Base-by-base conservation (phyloP, 768 basidiomycete species). In the Dentipellis fragilis region DNA sequence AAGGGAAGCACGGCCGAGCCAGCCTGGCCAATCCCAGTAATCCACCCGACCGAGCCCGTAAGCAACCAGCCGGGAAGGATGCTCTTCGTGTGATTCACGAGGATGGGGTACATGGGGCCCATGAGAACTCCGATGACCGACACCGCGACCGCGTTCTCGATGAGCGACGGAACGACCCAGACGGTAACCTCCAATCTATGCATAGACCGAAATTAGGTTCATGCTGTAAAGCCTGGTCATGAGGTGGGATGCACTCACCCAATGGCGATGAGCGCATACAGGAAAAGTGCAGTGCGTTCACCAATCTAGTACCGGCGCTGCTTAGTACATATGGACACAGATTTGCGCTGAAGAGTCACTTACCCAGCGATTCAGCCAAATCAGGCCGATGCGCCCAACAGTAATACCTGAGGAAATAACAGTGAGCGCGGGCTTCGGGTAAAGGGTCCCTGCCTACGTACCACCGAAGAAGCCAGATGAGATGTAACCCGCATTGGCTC, bases 1-100 rank as follows among this genome's bases (percentile, higher is more conserved):
- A 90, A 88, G 0, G 89, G 87, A 4, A 89, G 63, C 7, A 85
- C 58, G 0, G 87, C 87, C 42, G 81, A 81, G 16, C 88, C 88
- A 2, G 85, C 80, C 63, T 85, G 83, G 0, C 88, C 87, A 40
- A 67, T 58, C 14, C 70, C 69, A 2, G 67, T 65, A 45, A 73
- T 72, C 67, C 68, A 70, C 16, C 71, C 75, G 42, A 76, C 73
- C n/a, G 70, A 66, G 42, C 80, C 80, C 0, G 75, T 76, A 21
- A 89, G 73, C 9, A 93, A 73, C 76, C 83, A 84, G 8, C 75
- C 74, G 6, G 90, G 91, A 9, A 93, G 68, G 52, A 90, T 73
- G 1, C 80, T 75, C 6, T 81, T 77, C 1, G 84, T 72, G 46
- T 86, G 79, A 64, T 85, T 87, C 80, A 92, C 82, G 9, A 80